Percentiles rank a stretch among this genome's conserved stretches.
These are phyloP conservation scores for Cnidoscolus chayamansa DNA, from an alignment of 441 rosid genomes.

Conservation along the genomic window DNA sequence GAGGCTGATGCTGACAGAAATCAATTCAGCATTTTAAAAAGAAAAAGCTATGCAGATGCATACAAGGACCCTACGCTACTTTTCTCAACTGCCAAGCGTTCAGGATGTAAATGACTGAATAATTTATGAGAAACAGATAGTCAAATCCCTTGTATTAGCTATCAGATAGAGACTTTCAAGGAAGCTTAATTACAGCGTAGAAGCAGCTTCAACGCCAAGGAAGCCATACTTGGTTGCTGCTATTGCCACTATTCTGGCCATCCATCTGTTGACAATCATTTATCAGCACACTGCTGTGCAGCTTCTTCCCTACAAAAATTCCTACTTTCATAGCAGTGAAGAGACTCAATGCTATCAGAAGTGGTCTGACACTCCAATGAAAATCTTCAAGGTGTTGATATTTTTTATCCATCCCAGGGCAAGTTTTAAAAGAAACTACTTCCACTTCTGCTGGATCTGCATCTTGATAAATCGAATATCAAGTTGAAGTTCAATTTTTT, in stretches of 20 bases:
- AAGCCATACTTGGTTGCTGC: constrained; percentile 54
- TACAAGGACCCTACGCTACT: background rate
- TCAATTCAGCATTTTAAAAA: background rate
- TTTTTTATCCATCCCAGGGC: constrained; percentile 57
- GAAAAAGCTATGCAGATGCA: constrained; percentile 8
- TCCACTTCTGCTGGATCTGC: constrained; percentile 93
- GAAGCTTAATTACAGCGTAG: constrained; percentile 27
- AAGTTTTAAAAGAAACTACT: constrained; percentile 53
- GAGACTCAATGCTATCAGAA: constrained; percentile 59
- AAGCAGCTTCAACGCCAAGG: constrained; percentile 29
- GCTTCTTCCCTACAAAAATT: constrained; percentile 44
- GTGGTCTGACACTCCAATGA: constrained; percentile 88
- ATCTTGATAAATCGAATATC: too few species aligned
- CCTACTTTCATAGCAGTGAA: constrained; percentile 72
- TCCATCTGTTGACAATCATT: constrained; percentile 37
- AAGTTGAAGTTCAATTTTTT: too few species aligned
- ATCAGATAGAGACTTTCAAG: background rate
- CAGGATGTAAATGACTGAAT: background rate
- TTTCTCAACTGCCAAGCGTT: background rate
- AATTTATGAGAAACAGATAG: constrained; percentile 5
- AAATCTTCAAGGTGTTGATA: constrained; percentile 85
- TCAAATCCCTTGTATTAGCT: constrained; percentile 8
- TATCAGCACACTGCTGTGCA: constrained; percentile 23
- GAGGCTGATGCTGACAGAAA: too few species aligned
- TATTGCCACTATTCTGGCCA: constrained; percentile 17